Base-by-base conservation (phyloP, 1,139 yeast genomes). In the Tardiomyces digboiensis region DNA sequence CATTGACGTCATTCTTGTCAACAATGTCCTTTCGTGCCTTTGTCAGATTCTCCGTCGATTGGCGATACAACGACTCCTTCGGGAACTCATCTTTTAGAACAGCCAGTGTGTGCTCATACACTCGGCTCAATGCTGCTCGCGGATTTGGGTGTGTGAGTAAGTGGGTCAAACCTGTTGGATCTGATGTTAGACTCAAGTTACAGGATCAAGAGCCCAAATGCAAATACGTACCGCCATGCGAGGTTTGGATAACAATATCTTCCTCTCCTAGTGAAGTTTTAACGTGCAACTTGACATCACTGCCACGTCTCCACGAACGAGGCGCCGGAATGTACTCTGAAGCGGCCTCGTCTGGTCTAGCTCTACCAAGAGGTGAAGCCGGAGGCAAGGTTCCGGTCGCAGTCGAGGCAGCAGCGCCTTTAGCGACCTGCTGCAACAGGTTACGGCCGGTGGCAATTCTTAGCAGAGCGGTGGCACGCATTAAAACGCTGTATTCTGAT, bases 111-210 rank as follows among this genome's bases (percentile, higher is more conserved):
- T 82, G 77, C 52, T 75, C 75, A 67, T 86, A 86, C 41, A 85
- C 70, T 43, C 83, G 75, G 47, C 79, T 68, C 56, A 86, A 72
- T 2, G 89, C 85, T 2, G 93, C 91, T 62, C 87, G 77, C 46
- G 95, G 95, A 61, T 82, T 75, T 46, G 95, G 94, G 61, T 85
- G 94, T 59, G 81, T 83, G 60, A 70, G 73, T 49, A 86, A 63
- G 1, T 94, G 94, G 7, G 95, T 75, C 49, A 86, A 59, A 54
- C 95, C 95, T 33, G 94, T 85, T 36, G 91, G 68, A 45, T 57
- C 33, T 26, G 33, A 3, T 26, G 33, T 26, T 26, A 26, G 33
- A 13, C 26, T 22, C 26, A 22, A 22, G 10, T 12, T 12, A 7
- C 26, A 22, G 26, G 26, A 22, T 8, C 7, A 7, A 22, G 12